Evolutionary conservation across 1,139 yeast species (phyloP), one percentile per base, ranked within the genome.

Genomic region (Nadsonia commutata): DNA sequence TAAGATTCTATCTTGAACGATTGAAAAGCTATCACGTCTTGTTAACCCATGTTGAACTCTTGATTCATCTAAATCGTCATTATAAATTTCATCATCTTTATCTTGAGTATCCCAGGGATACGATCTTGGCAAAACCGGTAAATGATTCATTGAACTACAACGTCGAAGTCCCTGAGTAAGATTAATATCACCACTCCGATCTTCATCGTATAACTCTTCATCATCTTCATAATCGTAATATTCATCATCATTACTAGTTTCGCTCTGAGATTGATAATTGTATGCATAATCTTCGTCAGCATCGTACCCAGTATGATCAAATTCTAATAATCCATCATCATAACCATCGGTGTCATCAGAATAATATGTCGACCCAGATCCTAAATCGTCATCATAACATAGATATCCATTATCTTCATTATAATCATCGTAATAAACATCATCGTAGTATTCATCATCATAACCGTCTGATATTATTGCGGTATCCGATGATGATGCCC

Each of bases 1-100:
- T 27, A 60, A 51, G 1, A 68, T 49, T 1, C 58, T 55, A 3
- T 64, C 65, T 36, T 71, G 75, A 9, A 74, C 58, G 20, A 59
- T 51, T 1, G 80, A 70, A 40, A 66, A 64, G 47, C 80, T 73
- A 38, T 49, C 48, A 8, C 48, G 46, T n/a, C 52, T 44, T 7
- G 49, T 43, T n/a, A n/a, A n/a, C n/a, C n/a, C n/a, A n/a, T n/a
- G n/a, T n/a, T n/a, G n/a, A n/a, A n/a, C n/a, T n/a, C n/a, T n/a
- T n/a, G n/a, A n/a, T n/a, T n/a, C n/a, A n/a, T n/a, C n/a, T n/a
- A n/a, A n/a, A n/a, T n/a, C n/a, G n/a, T n/a, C n/a, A n/a, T n/a
- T n/a, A n/a, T n/a, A n/a, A 27, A 27, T 27, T 9, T 6, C 16
- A 4, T 27, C 33, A 13, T 4, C n/a, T 27, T 16, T 16, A 27